A percentile compares a stretch with the other conserved stretches of the same genome.
These are phyloP conservation scores for Barbarea vulgaris DNA, from an alignment of 345 rosid species.

Conservation along the genomic window DNA sequence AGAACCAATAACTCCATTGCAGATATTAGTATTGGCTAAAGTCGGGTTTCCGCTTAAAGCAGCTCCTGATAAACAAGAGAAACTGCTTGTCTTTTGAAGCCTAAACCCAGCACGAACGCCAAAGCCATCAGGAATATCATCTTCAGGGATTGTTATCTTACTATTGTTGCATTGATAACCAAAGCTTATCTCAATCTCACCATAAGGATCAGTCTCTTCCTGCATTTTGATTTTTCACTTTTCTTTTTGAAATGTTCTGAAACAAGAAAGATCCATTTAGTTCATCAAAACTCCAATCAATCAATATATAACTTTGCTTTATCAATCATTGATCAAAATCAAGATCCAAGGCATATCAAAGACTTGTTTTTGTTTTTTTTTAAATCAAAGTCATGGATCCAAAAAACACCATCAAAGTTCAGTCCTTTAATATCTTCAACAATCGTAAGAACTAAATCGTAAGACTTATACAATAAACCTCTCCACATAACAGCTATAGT, in stretches of 20 bases:
- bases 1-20: slow-evolving; percentile 83
- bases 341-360: not conserved
- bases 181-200: slow-evolving; percentile 86
- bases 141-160: slow-evolving; percentile 32
- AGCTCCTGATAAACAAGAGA: slow-evolving; percentile 97
- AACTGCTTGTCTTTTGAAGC: slow-evolving; percentile 64
- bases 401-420: not conserved
- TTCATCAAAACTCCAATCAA: not conserved
- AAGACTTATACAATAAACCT: not conserved
- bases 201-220: slow-evolving; percentile 54
- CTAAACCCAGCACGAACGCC: slow-evolving; percentile 48
- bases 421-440: not conserved
- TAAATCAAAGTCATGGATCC: not conserved
- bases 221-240: slow-evolving; percentile 40
- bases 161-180: slow-evolving; percentile 77
- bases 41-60: slow-evolving; percentile 96
- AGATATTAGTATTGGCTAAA: slow-evolving; percentile 89
- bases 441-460: not conserved
- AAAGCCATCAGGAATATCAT: slow-evolving; percentile 13
- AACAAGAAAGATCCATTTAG: slow-evolving; percentile 9
- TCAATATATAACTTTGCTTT: not conserved
- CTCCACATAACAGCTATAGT: not conserved
- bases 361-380: not conserved
- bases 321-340: not conserved
- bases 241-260: slow-evolving; percentile 20